Conservation (phyloP, 2,329 filamentous ascomycete species). For the Aspergillus fumigatiaffinis region DNA sequence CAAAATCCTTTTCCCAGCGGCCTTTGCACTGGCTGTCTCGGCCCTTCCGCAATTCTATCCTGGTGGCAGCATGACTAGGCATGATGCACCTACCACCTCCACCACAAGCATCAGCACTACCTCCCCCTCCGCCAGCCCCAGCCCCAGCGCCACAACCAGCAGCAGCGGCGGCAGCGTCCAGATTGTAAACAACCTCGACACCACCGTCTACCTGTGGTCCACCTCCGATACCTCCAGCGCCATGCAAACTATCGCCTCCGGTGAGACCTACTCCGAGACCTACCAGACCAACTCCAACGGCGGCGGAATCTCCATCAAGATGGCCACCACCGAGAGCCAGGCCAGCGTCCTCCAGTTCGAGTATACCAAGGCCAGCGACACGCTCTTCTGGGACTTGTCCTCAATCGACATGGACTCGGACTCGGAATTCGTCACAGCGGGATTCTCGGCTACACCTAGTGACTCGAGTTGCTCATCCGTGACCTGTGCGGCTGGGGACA, state of each 20-base stretch:
- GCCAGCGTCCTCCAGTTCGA: slow-evolving; percentile 30
- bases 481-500: slow-evolving; percentile 23
- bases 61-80: too few species aligned
- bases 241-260: slow-evolving; percentile 20
- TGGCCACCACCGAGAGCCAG: slow-evolving; percentile 18
- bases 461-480: slow-evolving; percentile 19
- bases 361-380: slow-evolving; percentile 24
- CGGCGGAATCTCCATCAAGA: slow-evolving; percentile 32
- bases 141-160: neutral
- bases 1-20: slow-evolving; percentile 5
- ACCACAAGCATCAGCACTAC: too few species aligned
- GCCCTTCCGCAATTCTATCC: slow-evolving; percentile 1
- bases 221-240: slow-evolving; percentile 15
- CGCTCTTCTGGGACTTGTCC: slow-evolving; percentile 30
- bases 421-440: slow-evolving; percentile 18
- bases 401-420: slow-evolving; percentile 23
- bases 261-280: slow-evolving; percentile 19
- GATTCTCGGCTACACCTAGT: slow-evolving; percentile 25
- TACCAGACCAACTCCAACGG: slow-evolving; percentile 28
- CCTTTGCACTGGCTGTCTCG: slow-evolving; percentile 6
- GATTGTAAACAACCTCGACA: slow-evolving; percentile 24
- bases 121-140: too few species aligned
- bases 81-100: too few species aligned
- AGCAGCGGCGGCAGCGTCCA: slow-evolving; percentile 15
- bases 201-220: slow-evolving; percentile 26